Base-by-base conservation (phyloP, 208 protist species). In the Acanthamoeba divionensis region DNA sequence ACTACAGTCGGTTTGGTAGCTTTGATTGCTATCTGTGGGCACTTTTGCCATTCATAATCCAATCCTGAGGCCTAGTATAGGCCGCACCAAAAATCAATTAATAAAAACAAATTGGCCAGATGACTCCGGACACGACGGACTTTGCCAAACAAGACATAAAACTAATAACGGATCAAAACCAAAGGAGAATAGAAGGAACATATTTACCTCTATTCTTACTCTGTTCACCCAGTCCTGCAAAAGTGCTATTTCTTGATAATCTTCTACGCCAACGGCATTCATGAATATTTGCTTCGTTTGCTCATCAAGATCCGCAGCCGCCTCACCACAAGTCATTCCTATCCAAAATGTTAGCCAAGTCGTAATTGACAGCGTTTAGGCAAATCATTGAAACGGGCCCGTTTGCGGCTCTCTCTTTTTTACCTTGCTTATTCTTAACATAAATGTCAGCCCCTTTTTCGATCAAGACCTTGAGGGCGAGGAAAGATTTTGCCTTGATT, bases 201-300 rank as follows among this genome's bases (percentile, higher is more conserved):
- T 24, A 60, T n/a, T 24, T 60, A 60, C 52, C 75, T 85, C 50
- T 12, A 85, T 41, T 47, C 75, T 47, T 18, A 65, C 36, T 12
- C 75, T 29, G 75, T 85, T 85, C 36, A 33, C 65, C 75, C 75
- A 85, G 12, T 85, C 75, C 52, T 85, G 75, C 9, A 85, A 41
- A 10, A 85, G 52, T 7, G 75, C 75, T 33, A 85, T 85, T 18
- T 85, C 75, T 33, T 85, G 75, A 21, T 85, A 85, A 54, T 85
- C 75, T 33, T 85, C 75, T 54, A 85, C 75, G 52, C 52, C 50
- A 15, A 85, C 75, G 0, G 75, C 48, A 29, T 85, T 85, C 75
- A 85, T 85, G 75, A 85, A 85, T 47, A 85, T 85, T 33, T 85
- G 45, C 75, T 85, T 85, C 31, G n/a, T 85, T 18, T 85, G 50